These are phyloP conservation scores for Phycomyces blakesleeanus DNA, from an alignment of 192 early-diverging fungal species.

Conservation along the genomic window DNA sequence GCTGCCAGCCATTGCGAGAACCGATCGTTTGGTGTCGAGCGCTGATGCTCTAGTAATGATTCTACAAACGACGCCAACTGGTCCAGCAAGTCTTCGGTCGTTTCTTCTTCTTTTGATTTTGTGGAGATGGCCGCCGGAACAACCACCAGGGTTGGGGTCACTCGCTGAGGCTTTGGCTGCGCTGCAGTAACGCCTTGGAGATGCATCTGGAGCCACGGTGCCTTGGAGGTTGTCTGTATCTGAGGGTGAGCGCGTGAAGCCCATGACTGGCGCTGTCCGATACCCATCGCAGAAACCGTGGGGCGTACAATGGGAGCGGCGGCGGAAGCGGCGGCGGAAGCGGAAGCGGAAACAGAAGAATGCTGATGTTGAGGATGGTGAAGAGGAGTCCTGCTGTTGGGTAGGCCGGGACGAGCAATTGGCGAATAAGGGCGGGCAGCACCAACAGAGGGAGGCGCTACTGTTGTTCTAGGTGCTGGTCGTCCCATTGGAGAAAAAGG, in stretches of 20 bases:
- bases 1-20: slow-evolving; percentile 26
- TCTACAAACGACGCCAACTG: slow-evolving; percentile 11
- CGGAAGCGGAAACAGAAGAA: background rate
- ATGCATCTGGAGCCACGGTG: slow-evolving; percentile 18
- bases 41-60: background rate
- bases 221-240: background rate
- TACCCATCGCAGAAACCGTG: background rate
- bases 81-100: slow-evolving; percentile 13
- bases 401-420: background rate
- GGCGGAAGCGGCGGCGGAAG: background rate
- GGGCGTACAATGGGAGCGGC: background rate
- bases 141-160: background rate
- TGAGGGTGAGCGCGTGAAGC: slow-evolving; percentile 20
- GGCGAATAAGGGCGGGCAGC: background rate
- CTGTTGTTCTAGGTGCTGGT: background rate
- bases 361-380: too few relatives aligned
- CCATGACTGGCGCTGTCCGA: slow-evolving; percentile 16
- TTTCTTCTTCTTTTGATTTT: slow-evolving; percentile 15
- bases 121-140: background rate
- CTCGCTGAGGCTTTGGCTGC: background rate
- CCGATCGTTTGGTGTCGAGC: background rate
- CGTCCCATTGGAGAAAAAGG: too few relatives aligned
- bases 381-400: background rate
- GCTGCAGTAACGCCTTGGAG: slow-evolving; percentile 11
- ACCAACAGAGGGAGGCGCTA: background rate